A percentile compares a stretch with the other conserved stretches of the same genome.
phyloP scores from a whole-genome alignment of 2,329 filamentous ascomycete genomes.

The Venturia oleaginea region DNA sequence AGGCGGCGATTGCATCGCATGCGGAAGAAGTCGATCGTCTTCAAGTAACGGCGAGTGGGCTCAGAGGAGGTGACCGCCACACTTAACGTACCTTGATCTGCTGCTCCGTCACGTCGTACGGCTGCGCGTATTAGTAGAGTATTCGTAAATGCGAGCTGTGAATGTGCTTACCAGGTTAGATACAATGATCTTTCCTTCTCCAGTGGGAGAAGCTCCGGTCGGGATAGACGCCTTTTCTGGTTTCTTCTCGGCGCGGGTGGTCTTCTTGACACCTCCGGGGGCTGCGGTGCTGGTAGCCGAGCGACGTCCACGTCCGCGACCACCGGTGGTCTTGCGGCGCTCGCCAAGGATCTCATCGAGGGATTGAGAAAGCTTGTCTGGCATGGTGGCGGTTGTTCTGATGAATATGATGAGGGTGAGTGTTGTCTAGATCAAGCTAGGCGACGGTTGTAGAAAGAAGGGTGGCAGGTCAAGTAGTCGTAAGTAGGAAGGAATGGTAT shows the following conservation, averaged over 20 bases:
- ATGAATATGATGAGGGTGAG: not conserved
- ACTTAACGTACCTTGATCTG: constrained; percentile 99
- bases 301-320: constrained; percentile 36
- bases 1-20: not conserved
- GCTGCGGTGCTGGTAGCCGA: constrained; percentile 47
- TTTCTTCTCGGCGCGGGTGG: constrained; percentile 47
- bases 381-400: constrained; percentile 12
- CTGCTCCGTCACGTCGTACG: constrained; percentile 88
- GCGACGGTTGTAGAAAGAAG: constrained; percentile 15
- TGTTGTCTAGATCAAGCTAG: constrained; percentile 20
- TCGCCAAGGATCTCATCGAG: constrained; percentile 94
- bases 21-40: constrained; percentile 11
- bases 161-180: constrained; percentile 78
- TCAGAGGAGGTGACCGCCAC: constrained; percentile 8
- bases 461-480: constrained; percentile 16
- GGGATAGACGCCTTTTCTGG: constrained; percentile 40
- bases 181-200: constrained; percentile 94
- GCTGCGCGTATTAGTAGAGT: constrained; percentile 53
- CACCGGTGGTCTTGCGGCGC: constrained; percentile 47
- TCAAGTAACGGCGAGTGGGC: constrained; percentile 7
- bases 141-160: constrained; percentile 15
- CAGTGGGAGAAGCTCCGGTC: constrained; percentile 53
- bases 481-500: not conserved
- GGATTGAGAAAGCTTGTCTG: constrained; percentile 82
- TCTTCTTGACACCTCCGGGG: constrained; percentile 78